Conservation (phyloP, 352 stramenopile species). For the Phytophthora sansomeana region DNA sequence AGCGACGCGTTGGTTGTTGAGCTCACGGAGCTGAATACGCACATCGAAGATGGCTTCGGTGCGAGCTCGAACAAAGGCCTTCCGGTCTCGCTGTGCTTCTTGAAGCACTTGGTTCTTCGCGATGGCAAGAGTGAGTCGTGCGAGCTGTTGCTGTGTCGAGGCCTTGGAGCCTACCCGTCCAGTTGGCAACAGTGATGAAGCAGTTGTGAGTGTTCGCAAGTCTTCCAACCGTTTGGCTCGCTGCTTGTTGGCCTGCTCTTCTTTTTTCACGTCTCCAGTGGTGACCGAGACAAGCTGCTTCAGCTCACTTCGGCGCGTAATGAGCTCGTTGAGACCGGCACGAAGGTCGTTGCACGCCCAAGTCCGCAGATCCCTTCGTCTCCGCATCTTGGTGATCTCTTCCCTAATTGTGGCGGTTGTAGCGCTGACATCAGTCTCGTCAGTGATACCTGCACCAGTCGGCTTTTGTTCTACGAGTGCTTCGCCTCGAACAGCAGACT, state of each 20-base stretch:
- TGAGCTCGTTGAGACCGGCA: conserved; percentile 56
- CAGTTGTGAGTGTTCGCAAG: conserved; percentile 19
- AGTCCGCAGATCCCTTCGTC: conserved; percentile 53
- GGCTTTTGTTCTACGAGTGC: not conserved
- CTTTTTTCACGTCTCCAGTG: conserved; percentile 56
- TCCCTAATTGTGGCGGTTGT: conserved; percentile 43
- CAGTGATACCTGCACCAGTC: too few relatives aligned
- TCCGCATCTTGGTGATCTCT: conserved; percentile 47
- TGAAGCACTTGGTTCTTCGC: conserved; percentile 41
- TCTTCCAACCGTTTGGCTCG: conserved; percentile 67
- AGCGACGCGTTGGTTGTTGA: conserved; percentile 39
- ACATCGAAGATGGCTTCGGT: conserved; percentile 77
- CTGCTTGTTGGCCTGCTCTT: conserved; percentile 61
- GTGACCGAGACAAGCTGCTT: conserved; percentile 63
- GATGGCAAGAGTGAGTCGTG: conserved; percentile 22
- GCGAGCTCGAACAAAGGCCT: conserved; percentile 40
- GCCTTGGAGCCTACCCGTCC: conserved; percentile 26
- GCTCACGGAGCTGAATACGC: conserved; percentile 43
- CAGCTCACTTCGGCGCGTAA: conserved; percentile 62
- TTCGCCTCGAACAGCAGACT: conserved; percentile 16
- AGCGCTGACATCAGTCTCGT: conserved; percentile 13
- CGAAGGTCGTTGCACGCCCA: conserved; percentile 72
- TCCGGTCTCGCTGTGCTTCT: conserved; percentile 23
- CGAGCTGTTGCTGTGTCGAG: conserved; percentile 31
- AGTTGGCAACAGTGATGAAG: conserved; percentile 14